phyloP scores from a whole-genome alignment of 2,329 filamentous ascomycete genomes.

The Botryotinia calthae region DNA sequence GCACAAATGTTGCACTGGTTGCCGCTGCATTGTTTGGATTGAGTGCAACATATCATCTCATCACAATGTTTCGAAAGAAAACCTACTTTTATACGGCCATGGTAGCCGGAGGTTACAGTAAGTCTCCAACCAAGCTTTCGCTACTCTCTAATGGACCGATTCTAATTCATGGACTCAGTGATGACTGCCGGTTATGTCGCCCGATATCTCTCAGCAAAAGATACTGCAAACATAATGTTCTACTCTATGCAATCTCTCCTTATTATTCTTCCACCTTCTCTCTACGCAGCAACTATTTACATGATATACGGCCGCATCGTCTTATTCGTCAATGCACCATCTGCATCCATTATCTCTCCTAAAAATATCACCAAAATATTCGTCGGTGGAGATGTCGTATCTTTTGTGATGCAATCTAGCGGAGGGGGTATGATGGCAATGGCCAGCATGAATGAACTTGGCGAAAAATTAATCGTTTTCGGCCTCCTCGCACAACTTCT shows the following conservation, averaged over 20 bases:
- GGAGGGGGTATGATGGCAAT: slow-evolving; percentile 29
- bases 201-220: slow-evolving; percentile 26
- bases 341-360: slow-evolving; percentile 41
- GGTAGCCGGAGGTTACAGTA: not conserved
- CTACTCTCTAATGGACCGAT: not conserved
- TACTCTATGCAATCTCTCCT: slow-evolving; percentile 33
- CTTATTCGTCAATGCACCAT: slow-evolving; percentile 25
- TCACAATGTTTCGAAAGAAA: not conserved
- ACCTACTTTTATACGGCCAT: slow-evolving; percentile 5
- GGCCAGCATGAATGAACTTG: not conserved
- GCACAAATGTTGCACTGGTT: not conserved
- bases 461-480: slow-evolving; percentile 42
- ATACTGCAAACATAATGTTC: slow-evolving; percentile 38
- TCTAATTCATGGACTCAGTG: slow-evolving; percentile 20
- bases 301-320: slow-evolving; percentile 37
- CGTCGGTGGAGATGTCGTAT: slow-evolving; percentile 53
- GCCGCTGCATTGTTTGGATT: not conserved
- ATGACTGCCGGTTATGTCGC: slow-evolving; percentile 29
- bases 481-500: slow-evolving; percentile 50
- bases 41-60: not conserved
- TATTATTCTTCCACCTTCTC: slow-evolving; percentile 37
- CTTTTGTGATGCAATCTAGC: slow-evolving; percentile 50
- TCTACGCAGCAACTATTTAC: slow-evolving; percentile 38
- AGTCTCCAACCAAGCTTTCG: not conserved
- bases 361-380: slow-evolving; percentile 54